These are phyloP conservation scores for Chytriomyces sp. DNA, from an alignment of 192 early-diverging fungal species.

Conservation along the genomic window DNA sequence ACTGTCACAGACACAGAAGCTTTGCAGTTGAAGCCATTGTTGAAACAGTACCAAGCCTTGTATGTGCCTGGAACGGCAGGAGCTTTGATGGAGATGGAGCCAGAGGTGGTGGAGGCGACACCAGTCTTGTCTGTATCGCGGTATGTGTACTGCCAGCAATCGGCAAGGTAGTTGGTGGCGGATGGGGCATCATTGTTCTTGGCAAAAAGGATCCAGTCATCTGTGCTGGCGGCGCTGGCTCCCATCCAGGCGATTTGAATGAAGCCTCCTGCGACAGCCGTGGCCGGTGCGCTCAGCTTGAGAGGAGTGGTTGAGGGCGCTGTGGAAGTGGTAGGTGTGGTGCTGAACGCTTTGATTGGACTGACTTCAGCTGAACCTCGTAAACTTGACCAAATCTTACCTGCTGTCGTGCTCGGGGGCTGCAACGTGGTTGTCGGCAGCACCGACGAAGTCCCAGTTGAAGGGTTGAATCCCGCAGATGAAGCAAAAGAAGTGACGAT, in stretches of 20 bases:
- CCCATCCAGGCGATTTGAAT: background rate
- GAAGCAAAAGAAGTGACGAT: too few relatives aligned
- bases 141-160: slow-evolving; percentile 24
- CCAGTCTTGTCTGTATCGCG: background rate
- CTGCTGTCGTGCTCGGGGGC: too few relatives aligned
- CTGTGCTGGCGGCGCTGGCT: background rate
- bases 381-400: too few relatives aligned
- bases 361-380: too few relatives aligned
- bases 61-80: slow-evolving; percentile 21
- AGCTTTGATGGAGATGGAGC: slow-evolving; percentile 21
- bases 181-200: background rate
- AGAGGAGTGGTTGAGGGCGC: background rate
- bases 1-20: background rate
- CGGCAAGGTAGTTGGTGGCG: background rate
- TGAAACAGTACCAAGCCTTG: slow-evolving; percentile 17
- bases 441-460: too few relatives aligned
- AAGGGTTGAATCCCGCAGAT: too few relatives aligned
- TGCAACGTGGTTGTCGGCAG: too few relatives aligned
- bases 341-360: too few relatives aligned
- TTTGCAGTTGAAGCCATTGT: slow-evolving; percentile 7
- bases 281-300: background rate
- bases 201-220: background rate
- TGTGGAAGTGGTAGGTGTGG: too few relatives aligned
- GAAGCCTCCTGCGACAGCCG: background rate
- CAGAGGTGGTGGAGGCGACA: background rate